Conservation (phyloP, 805 yeast genomes). For the Ogataea populi-albae region DNA sequence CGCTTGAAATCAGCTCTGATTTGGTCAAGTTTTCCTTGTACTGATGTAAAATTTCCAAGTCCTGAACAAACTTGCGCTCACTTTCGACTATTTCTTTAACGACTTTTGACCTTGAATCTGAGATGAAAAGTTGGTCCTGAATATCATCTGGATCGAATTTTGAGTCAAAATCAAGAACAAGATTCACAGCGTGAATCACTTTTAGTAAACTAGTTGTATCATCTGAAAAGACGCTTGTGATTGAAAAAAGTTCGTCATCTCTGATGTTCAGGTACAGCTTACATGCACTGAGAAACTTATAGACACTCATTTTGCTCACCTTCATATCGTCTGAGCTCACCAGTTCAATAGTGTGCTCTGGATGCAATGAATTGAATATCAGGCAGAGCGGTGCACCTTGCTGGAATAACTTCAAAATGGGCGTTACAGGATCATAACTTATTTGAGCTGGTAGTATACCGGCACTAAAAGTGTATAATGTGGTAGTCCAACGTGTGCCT, state of each 20-base stretch:
- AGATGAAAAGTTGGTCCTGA: conserved; percentile 30
- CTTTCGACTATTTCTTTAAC: conserved; percentile 82
- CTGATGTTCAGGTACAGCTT: conserved; percentile 68
- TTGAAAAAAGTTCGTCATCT: conserved; percentile 83
- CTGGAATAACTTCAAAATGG: conserved; percentile 81
- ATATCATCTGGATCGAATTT: conserved; percentile 24
- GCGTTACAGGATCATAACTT: conserved; percentile 89
- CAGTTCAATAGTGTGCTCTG: conserved; percentile 50
- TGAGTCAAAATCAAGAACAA: conserved; percentile 56
- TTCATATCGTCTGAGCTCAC: conserved; percentile 78
- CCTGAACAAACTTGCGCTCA: conserved; percentile 91
- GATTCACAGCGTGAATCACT: conserved; percentile 68
- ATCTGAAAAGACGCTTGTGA: conserved; percentile 84
- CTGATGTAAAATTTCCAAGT: conserved; percentile 67
- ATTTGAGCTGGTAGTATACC: conserved; percentile 74
- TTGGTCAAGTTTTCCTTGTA: conserved; percentile 68
- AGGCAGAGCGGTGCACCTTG: conserved; percentile 91
- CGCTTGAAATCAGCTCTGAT: conserved; percentile 69
- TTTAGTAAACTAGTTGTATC: conserved; percentile 73
- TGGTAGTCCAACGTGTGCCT: conserved; percentile 33
- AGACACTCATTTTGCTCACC: conserved; percentile 83
- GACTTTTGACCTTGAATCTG: conserved; percentile 70
- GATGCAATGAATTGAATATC: conserved; percentile 66
- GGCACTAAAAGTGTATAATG: conserved; percentile 62
- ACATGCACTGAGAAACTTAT: conserved; percentile 86